Evolutionary conservation across 2,329 filamentous ascomycete species (phyloP), one percentile per base, ranked within the genome.

Genomic region (Venturia nashicola): DNA sequence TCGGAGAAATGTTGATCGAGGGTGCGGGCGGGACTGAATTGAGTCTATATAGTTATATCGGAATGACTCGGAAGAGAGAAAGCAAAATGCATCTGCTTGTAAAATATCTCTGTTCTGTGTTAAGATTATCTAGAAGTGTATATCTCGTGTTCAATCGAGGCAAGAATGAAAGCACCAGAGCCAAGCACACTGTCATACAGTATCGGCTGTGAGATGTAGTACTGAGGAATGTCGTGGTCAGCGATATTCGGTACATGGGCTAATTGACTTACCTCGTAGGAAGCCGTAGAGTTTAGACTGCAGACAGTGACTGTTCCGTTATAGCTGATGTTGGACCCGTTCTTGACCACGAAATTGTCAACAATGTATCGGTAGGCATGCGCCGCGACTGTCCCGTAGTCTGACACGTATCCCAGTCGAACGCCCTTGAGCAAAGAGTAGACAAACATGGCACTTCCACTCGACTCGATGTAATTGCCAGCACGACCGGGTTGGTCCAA

Each of bases 391-490:
- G 67, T 66, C 5, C 70, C 69, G 43, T 76, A 71, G 71, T 8
- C 67, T 68, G 39, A 66, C 68, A 11, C 66, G 67, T 63, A 70
- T 0, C 77, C 78, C 6, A 76, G 55, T 39, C 75, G 69, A 9
- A 74, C 72, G 0, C 79, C 82, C 67, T 77, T 79, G 14, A 84
- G 70, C 65, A 83, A 71, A 0, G 80, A 78, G 63, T 81, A 83
- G 0, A 77, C 75, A 67, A 84, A 85, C 79, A 86, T 83, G 2
- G 80, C 80, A 11, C 79, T 80, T 12, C 78, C 82, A 62, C 82
- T 84, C 40, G 80, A 81, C 74, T 86, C 84, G 46, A 86, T 76
- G 68, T 84, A 86, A 69, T 87, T 86, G 0, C 79, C 80, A 40
- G 76, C 63, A 2, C 71, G 68, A 1, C 76, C 77, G 0, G 78